These are phyloP conservation scores for Colletotrichum cordylinicola DNA, from an alignment of 2,329 filamentous ascomycete genomes.

Conservation along the genomic window DNA sequence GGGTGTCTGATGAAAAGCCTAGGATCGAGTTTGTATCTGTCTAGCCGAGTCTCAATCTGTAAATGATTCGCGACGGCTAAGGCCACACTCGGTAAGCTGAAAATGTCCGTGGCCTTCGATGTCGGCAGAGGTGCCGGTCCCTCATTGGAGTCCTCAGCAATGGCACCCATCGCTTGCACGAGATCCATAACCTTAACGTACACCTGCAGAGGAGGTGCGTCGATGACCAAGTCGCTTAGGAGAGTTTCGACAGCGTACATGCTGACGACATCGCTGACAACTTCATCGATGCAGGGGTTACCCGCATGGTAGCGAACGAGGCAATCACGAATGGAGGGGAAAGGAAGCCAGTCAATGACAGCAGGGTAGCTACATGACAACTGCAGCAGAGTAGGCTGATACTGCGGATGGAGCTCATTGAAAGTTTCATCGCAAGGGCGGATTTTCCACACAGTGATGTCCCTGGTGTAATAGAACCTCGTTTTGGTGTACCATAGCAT, in stretches of 20 bases:
- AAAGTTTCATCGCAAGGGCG: too few relatives aligned
- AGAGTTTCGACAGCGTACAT: neutral
- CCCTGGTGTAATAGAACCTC: too few relatives aligned
- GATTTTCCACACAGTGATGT: too few relatives aligned
- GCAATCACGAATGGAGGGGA: neutral
- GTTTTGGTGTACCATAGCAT: too few relatives aligned
- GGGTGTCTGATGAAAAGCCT: neutral
- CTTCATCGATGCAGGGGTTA: neutral
- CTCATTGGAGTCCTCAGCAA: neutral
- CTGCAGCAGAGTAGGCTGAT: neutral
- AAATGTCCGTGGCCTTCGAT: fast-evolving
- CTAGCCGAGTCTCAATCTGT: neutral
- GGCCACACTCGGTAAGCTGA: neutral
- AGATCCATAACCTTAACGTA: neutral
- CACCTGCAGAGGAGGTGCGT: neutral
- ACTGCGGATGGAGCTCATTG: too few relatives aligned
- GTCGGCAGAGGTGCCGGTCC: neutral
- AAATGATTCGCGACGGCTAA: neutral
- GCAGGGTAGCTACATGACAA: neutral
- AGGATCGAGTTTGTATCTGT: neutral
- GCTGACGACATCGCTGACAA: neutral
- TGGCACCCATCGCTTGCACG: neutral
- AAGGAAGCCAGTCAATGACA: neutral
- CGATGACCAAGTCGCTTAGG: neutral
- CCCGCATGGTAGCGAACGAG: neutral